Evolutionary conservation across 2,329 filamentous ascomycete species (phyloP).

Genomic region (Colletotrichum cordylinicola): DNA sequence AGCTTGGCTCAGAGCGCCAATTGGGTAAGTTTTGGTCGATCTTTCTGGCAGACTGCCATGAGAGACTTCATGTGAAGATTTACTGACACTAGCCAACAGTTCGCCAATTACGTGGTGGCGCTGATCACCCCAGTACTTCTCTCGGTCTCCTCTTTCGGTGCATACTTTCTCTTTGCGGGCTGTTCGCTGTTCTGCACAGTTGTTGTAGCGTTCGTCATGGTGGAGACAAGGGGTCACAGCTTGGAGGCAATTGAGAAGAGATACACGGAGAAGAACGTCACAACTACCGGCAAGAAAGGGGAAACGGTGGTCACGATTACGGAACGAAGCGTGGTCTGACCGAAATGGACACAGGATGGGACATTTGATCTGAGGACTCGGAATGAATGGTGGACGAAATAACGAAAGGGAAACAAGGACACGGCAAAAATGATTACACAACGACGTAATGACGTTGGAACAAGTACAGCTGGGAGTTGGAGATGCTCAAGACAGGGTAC

Average conservation of each 20-base stretch:
- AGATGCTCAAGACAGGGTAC: background rate
- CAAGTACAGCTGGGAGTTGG: background rate
- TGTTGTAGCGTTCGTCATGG: slow-evolving; percentile 44
- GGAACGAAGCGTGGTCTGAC: background rate
- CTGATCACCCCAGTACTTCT: slow-evolving; percentile 48
- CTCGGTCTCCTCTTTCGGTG: slow-evolving; percentile 42
- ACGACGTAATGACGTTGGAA: background rate
- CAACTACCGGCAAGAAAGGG: background rate
- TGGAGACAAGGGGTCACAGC: slow-evolving; percentile 46
- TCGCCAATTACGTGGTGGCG: slow-evolving; percentile 51
- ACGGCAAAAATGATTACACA: background rate
- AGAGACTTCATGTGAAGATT: background rate
- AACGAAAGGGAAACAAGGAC: background rate
- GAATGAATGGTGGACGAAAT: background rate
- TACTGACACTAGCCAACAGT: slow-evolving; percentile 25
- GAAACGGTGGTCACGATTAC: background rate
- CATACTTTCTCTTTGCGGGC: slow-evolving; percentile 51
- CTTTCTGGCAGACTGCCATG: background rate
- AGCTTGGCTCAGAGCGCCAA: slow-evolving; percentile 59
- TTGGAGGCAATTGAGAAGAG: slow-evolving; percentile 44
- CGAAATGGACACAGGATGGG: background rate
- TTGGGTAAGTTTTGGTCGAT: slow-evolving; percentile 40
- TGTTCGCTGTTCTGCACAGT: slow-evolving; percentile 42
- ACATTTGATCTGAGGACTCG: background rate
- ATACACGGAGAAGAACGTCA: background rate